Base-by-base conservation (phyloP, 106 monocot species). In the Dendrobium nobile region DNA sequence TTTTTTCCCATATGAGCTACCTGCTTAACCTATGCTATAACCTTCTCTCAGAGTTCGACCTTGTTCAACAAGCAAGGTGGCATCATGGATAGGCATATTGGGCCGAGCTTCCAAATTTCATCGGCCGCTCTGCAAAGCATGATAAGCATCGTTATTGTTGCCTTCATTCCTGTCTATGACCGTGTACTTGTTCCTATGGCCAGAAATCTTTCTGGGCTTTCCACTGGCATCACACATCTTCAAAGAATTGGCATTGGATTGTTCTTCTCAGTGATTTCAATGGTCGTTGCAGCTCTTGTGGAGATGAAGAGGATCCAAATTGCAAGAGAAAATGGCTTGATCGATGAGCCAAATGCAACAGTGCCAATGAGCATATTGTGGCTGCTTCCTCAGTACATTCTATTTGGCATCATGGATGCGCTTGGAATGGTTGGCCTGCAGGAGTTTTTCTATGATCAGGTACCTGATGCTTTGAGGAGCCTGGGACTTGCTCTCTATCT, bases 361-460 rank as follows among this genome's bases (percentile, higher is more conserved):
- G 28, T 77, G 26, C 77, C 77, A 2, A 77, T 77, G 77, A 77
- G 51, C 77, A 48, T 77, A 54, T 22, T 51, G 77, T 77, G 77
- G 77, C 27, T 77, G 51, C 16, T 77, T 77, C 77, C 77, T 15
- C 77, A 77, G 51, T 77, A 77, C 77, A 77, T 77, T 54, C 51
- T 77, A 11, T 48, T 77, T 27, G 77, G 77, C 7, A 48, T 77
- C 28, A 41, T 41, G 41, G 77, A 77, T 19, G 26, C 31, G 4
- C 54, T 77, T 77, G 77, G 41, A 18, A 77, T 77, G 13, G 77
- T 51, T 77, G 77, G 77, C 48, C 22, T 77, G 15, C 77, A 77
- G 16, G 77, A 77, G 77, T 77, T 77, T 22, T 77, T 77, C 77
- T 77, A 77, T 77, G 77, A 77, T 77, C 77, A 77, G 51, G 51